Evolutionary conservation across 768 basidiomycete genomes (phyloP).

Genomic region (Coprinellus aureogranulatus): DNA sequence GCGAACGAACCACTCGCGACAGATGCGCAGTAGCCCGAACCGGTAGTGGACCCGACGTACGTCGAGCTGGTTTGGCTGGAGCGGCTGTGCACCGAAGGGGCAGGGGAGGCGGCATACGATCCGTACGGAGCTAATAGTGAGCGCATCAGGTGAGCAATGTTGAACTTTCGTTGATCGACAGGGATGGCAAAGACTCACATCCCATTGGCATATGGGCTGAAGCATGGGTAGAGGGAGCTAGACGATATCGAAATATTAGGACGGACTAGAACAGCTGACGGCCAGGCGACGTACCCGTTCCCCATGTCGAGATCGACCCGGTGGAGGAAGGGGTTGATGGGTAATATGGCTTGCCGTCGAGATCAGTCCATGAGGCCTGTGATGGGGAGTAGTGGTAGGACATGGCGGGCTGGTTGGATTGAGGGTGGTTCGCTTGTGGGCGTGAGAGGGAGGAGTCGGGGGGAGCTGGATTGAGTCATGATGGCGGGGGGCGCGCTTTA

Average conservation of each 20-base stretch:
- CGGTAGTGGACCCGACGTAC: neutral
- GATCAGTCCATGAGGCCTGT: neutral
- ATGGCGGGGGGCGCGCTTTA: neutral
- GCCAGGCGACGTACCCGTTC: conserved; percentile 1
- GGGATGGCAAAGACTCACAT: neutral
- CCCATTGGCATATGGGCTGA: neutral
- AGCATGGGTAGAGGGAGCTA: neutral
- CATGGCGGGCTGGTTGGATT: neutral
- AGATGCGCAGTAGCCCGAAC: neutral
- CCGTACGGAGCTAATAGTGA: neutral
- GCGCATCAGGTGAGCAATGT: neutral
- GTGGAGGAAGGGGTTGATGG: neutral
- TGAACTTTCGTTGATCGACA: neutral
- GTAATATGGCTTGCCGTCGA: neutral
- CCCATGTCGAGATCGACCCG: conserved; percentile 6
- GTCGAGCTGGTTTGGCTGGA: neutral
- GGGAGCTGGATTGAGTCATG: conserved; percentile 8
- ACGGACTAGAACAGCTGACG: neutral
- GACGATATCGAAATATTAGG: neutral
- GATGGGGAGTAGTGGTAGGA: neutral
- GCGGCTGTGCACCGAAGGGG: neutral
- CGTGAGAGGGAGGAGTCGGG: neutral
- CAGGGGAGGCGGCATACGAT: neutral
- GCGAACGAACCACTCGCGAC: neutral
- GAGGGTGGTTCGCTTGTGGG: neutral